A percentile compares a stretch with the other conserved stretches of the same genome.
phyloP scores from a whole-genome alignment of 2,329 filamentous ascomycete species.

The Colletotrichum theobromicola region DNA sequence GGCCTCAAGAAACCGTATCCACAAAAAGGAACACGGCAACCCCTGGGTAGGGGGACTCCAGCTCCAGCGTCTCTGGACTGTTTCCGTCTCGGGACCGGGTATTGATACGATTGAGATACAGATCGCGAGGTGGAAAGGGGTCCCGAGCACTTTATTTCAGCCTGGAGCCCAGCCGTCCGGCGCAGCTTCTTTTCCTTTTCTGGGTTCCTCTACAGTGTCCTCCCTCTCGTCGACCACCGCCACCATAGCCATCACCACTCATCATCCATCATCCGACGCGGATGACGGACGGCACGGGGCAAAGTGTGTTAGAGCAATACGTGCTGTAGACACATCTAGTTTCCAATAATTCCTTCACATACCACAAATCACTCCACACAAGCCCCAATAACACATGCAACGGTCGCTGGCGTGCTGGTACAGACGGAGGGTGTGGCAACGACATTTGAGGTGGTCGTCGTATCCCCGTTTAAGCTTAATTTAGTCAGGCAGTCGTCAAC shows the following conservation, averaged over 20 bases:
- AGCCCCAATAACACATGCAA: neutral
- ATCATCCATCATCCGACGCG: neutral
- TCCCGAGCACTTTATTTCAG: neutral
- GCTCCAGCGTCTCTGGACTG: neutral
- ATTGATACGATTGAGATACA: constrained; percentile 12
- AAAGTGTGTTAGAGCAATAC: neutral
- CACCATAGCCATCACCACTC: neutral
- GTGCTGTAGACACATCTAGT: neutral
- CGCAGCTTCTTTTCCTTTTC: neutral
- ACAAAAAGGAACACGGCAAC: neutral
- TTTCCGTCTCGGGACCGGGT: constrained; percentile 8
- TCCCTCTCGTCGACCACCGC: neutral
- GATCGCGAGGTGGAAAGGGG: neutral
- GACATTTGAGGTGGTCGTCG: neutral
- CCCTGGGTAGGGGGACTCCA: neutral
- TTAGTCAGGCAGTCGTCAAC: neutral
- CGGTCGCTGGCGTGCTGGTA: neutral
- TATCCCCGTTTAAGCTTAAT: constrained; percentile 19
- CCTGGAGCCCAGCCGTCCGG: neutral
- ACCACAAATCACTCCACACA: neutral
- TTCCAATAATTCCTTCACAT: neutral
- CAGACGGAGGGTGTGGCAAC: neutral
- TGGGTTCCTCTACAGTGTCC: neutral
- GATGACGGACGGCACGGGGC: neutral
- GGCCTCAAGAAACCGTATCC: neutral